Evolutionary conservation across 2,329 filamentous ascomycete genomes (phyloP), one percentile per base, ranked within the genome.

Genomic region (Metarhizium brunneum): DNA sequence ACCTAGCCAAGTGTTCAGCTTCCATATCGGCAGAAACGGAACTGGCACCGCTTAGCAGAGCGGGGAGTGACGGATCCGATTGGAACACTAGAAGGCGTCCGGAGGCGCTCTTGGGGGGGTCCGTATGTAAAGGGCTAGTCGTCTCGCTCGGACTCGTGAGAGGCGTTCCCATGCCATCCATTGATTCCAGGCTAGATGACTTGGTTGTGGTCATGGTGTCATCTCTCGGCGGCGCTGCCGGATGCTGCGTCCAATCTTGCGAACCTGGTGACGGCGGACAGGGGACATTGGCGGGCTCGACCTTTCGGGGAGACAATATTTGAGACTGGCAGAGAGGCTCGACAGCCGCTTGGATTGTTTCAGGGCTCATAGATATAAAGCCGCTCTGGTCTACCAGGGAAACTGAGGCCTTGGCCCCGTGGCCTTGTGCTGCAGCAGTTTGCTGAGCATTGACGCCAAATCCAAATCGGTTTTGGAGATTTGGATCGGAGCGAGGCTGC

Each of bases 11-110:
- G 6, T 84, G 80, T 51, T 86, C 83, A 1, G 77, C 80, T 59
- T 86, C 83, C 25, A 79, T 71, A 60, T 85, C 83, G 1, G 80
- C 81, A 14, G 82, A 86, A 10, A 85, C 76, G 2, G 83, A 86
- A 63, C 82, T 85, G 8, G 82, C 81, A 11, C 83, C 81, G 56
- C 83, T 86, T 11, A 86, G 72, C 7, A 86, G 70, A 6, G 83
- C 82, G 11, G 83, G 83, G 2, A 86, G 68, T 5, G 83, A 86
- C 0, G 82, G 83, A 53, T 86, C 83, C 3, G 83, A 86, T 55
- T 80, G 81, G 65, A 84, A 85, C 2, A 72, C 73, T 16, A 78
- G 63, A 61, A 79, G 77, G 8, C 75, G 71, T 6, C 78, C 76
- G 3, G 75, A 72, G 1, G 71, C 65, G n/a, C 69, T 71, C 57